Evolutionary conservation across 2,329 filamentous ascomycete genomes (phyloP).

Genomic region (Alternaria arborescens): DNA sequence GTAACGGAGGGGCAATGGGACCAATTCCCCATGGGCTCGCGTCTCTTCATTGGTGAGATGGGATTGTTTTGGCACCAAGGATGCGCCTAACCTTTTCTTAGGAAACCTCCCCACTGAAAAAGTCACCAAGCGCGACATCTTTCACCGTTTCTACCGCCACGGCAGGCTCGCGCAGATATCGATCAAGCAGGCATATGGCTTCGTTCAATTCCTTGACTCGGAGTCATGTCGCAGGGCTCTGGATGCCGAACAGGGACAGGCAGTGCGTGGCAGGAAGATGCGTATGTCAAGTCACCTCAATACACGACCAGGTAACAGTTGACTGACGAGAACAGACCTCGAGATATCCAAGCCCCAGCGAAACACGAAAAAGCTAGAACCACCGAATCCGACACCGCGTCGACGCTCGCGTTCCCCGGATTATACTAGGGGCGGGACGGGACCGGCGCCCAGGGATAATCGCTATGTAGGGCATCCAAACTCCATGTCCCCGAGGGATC

Average conservation of each 20-base stretch:
- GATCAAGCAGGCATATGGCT: constrained; percentile 95
- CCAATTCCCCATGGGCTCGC: constrained; percentile 77
- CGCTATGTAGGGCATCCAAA: constrained; percentile 49
- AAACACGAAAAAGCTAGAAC: constrained; percentile 69
- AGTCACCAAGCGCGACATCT: constrained; percentile 92
- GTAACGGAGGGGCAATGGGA: constrained; percentile 84
- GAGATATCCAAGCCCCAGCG: constrained; percentile 91
- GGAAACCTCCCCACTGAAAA: constrained; percentile 93
- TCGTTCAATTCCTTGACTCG: constrained; percentile 88
- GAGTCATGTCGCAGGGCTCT: constrained; percentile 79
- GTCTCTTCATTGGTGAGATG: constrained; percentile 79
- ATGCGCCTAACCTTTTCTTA: constrained; percentile 48
- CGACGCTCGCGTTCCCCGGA: constrained; percentile 72
- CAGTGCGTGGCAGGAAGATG: constrained; percentile 89
- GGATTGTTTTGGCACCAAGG: not conserved
- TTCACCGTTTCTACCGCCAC: constrained; percentile 85
- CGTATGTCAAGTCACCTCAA: constrained; percentile 66
- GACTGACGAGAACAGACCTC: constrained; percentile 68
- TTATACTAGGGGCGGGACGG: constrained; percentile 57
- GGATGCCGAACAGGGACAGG: constrained; percentile 77
- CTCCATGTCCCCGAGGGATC: constrained; percentile 57
- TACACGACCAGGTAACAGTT: not conserved
- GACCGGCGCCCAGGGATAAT: constrained; percentile 59
- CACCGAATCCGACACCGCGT: constrained; percentile 47
- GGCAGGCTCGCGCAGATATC: constrained; percentile 93